Percentiles rank a stretch among this genome's conserved stretches.
phyloP scores from a whole-genome alignment of 2,329 filamentous ascomycete genomes.

The Calonectria pteridis region DNA sequence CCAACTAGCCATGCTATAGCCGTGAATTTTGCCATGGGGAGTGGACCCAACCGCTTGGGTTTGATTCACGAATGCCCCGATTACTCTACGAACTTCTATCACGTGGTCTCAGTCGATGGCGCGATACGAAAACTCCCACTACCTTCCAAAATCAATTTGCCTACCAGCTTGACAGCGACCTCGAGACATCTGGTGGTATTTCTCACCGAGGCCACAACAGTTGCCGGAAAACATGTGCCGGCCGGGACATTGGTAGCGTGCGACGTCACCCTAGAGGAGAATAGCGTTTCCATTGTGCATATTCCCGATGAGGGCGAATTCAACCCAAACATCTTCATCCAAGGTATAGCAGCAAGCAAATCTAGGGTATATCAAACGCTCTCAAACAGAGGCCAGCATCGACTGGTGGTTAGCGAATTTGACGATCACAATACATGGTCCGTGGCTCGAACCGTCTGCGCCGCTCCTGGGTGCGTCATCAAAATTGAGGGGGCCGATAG shows the following conservation, averaged over 20 bases:
- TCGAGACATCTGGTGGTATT: not conserved
- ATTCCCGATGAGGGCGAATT: not conserved
- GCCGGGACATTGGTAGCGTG: not conserved
- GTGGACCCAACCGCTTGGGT: not conserved
- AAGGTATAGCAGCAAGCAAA: not conserved
- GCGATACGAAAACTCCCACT: not conserved
- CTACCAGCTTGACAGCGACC: not conserved
- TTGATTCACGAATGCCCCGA: not conserved
- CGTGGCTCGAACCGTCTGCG: not conserved
- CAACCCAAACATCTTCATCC: not conserved
- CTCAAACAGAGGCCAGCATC: not conserved
- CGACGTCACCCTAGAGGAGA: not conserved
- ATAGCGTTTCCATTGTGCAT: not conserved
- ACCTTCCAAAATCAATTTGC: not conserved
- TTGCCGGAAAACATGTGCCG: not conserved
- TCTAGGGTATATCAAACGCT: not conserved
- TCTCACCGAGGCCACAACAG: not conserved
- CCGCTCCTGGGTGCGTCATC: not conserved
- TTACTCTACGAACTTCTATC: not conserved
- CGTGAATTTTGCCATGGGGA: not conserved
- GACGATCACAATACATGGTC: not conserved
- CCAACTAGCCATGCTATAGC: not conserved
- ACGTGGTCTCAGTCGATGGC: not conserved
- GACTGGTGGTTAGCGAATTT: not conserved
- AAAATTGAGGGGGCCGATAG: not conserved